Evolutionary conservation across 768 basidiomycete genomes (phyloP).

Genomic region (Rhodosporidiobolus odoratus): DNA sequence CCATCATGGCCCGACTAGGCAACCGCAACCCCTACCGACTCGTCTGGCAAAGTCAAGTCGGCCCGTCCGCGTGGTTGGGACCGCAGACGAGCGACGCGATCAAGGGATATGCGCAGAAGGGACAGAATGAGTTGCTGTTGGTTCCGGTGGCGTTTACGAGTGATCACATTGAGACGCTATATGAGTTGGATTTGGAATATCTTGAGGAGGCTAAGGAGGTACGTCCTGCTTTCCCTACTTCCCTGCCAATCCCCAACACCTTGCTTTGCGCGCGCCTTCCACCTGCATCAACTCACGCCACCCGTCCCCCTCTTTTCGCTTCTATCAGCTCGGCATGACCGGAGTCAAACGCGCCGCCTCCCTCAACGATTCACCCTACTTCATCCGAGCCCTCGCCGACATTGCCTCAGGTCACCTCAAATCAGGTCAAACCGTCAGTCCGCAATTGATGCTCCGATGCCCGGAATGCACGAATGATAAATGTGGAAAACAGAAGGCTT

Average conservation of each 20-base stretch:
- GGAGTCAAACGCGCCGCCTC: constrained; percentile 83
- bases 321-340: constrained; percentile 67
- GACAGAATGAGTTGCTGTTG: constrained; percentile 56
- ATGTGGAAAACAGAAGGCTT: constrained; percentile 79
- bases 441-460: constrained; percentile 80
- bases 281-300: constrained; percentile 4
- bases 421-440: constrained; percentile 31
- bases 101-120: constrained; percentile 55
- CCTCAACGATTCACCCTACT: constrained; percentile 90
- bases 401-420: constrained; percentile 71
- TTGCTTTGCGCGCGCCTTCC: neutral
- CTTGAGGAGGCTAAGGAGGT: constrained; percentile 84
- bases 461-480: constrained; percentile 87
- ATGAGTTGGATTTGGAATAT: constrained; percentile 93
- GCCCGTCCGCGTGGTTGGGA: constrained; percentile 96
- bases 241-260: neutral
- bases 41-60: constrained; percentile 97
- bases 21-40: constrained; percentile 73
- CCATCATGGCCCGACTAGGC: constrained; percentile 79
- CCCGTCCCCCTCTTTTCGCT: constrained; percentile 14
- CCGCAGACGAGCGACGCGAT: constrained; percentile 89
- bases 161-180: constrained; percentile 98
- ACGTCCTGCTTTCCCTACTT: constrained; percentile 39
- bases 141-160: constrained; percentile 97
- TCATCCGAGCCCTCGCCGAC: constrained; percentile 90